Conservation (phyloP, 1,139 yeast species). For the Debaryomyces robertsiae region DNA sequence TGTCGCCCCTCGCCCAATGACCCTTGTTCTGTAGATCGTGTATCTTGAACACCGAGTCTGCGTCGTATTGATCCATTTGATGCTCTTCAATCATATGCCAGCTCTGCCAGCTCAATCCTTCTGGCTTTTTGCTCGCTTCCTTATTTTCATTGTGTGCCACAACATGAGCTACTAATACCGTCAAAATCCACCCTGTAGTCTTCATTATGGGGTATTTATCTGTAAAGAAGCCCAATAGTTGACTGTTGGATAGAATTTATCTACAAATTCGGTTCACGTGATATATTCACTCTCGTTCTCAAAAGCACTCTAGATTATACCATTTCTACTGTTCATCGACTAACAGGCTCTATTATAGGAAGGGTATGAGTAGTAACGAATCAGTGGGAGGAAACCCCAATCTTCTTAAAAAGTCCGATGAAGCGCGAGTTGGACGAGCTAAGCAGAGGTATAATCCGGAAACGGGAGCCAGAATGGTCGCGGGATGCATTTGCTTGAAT, state of each 20-base stretch:
- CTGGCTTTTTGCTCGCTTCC: slow-evolving; percentile 38
- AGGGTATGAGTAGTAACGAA: neutral
- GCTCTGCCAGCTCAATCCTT: slow-evolving; percentile 64
- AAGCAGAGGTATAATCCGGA: slow-evolving; percentile 46
- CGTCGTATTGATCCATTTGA: slow-evolving; percentile 69
- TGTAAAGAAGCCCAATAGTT: too few species aligned
- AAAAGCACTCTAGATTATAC: too few species aligned
- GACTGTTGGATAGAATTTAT: too few species aligned
- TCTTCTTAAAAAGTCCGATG: slow-evolving; percentile 22
- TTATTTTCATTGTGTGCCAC: slow-evolving; percentile 24
- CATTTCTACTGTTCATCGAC: too few species aligned
- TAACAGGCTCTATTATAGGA: too few species aligned
- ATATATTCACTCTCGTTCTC: too few species aligned
- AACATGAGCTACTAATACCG: slow-evolving; percentile 11
- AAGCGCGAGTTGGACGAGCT: slow-evolving; percentile 38
- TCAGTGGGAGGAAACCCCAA: slow-evolving; percentile 15
- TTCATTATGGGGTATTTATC: slow-evolving; percentile 1
- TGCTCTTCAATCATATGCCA: slow-evolving; percentile 95
- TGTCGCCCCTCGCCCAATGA: slow-evolving; percentile 61
- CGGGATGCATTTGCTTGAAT: slow-evolving; percentile 84
- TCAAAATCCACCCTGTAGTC: neutral
- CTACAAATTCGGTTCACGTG: too few species aligned
- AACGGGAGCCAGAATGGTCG: slow-evolving; percentile 82
- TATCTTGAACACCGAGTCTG: slow-evolving; percentile 74
- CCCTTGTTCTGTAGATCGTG: slow-evolving; percentile 70